A percentile compares a stretch with the other conserved stretches of the same genome.
Evolutionary conservation across 768 basidiomycete genomes (phyloP).

Genomic region (Termitomyces sp.): DNA sequence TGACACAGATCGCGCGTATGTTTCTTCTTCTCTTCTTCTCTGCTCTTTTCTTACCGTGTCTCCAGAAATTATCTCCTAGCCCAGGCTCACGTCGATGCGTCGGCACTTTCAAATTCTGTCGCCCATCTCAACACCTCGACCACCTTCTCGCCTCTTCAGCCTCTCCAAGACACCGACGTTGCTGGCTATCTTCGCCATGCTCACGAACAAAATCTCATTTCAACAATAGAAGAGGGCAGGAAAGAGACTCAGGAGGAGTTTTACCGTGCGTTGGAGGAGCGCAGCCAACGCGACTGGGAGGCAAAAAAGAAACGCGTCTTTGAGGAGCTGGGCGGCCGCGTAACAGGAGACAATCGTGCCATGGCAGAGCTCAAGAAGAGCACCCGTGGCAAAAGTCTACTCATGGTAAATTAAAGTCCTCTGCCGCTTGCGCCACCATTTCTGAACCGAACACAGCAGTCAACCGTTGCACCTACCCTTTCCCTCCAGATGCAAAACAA

Average conservation of each 20-base stretch:
- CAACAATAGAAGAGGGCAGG: slow-evolving; percentile 87
- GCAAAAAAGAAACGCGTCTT: slow-evolving; percentile 85
- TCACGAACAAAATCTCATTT: slow-evolving; percentile 91
- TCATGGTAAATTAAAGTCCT: slow-evolving; percentile 36
- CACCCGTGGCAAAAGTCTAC: slow-evolving; percentile 47
- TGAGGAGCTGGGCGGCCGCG: slow-evolving; percentile 78
- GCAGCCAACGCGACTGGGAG: slow-evolving; percentile 81
- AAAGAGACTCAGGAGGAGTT: slow-evolving; percentile 83
- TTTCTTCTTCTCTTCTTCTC: slow-evolving; percentile 3
- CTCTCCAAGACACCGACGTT: slow-evolving; percentile 91
- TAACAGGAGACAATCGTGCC: slow-evolving; percentile 47
- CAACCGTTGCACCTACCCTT: slow-evolving; percentile 43
- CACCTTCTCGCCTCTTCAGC: slow-evolving; percentile 86
- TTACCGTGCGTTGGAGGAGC: slow-evolving; percentile 72
- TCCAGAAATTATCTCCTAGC: slow-evolving; percentile 86
- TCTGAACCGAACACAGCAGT: slow-evolving; percentile 14
- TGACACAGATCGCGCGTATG: slow-evolving; percentile 73
- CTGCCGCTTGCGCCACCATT: not conserved
- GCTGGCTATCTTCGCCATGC: slow-evolving; percentile 92
- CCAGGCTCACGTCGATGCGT: slow-evolving; percentile 88
- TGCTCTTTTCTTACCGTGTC: slow-evolving; percentile 5
- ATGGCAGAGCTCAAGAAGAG: slow-evolving; percentile 59
- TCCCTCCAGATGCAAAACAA: slow-evolving; percentile 82
- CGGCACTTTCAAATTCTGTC: slow-evolving; percentile 79
- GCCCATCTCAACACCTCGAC: slow-evolving; percentile 75